Conservation (phyloP, 192 early-diverging fungal genomes). For the Backusella mclennaniae region DNA sequence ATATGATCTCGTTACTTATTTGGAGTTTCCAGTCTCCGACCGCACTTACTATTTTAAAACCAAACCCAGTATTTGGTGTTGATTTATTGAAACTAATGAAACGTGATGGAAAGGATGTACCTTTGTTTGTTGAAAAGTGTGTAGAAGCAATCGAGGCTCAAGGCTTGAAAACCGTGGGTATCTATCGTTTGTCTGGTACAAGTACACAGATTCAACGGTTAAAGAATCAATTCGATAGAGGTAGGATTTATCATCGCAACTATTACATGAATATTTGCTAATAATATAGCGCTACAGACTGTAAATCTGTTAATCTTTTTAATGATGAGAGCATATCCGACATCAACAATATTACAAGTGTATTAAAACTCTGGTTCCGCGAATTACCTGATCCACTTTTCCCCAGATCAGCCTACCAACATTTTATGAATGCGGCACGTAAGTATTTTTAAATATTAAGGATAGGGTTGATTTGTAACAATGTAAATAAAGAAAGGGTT, state of each 20-base stretch:
- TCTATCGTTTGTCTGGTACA: conserved; percentile 90
- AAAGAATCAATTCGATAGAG: conserved; percentile 68
- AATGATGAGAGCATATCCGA: conserved; percentile 61
- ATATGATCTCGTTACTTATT: background rate
- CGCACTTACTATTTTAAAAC: conserved; percentile 61
- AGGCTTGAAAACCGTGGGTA: conserved; percentile 69
- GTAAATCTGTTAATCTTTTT: conserved; percentile 62
- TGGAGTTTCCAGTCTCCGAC: conserved; percentile 41
- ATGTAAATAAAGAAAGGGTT: background rate
- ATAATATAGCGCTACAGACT: conserved; percentile 40
- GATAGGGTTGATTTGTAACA: background rate
- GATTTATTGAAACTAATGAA: conserved; percentile 66
- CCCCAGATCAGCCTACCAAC: conserved; percentile 60
- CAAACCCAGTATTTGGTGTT: conserved; percentile 82
- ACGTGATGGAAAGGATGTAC: conserved; percentile 71
- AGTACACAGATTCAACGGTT: conserved; percentile 74
- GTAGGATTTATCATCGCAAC: conserved; percentile 31
- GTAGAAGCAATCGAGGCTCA: conserved; percentile 80
- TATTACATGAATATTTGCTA: background rate
- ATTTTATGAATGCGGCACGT: conserved; percentile 73
- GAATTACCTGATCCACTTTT: conserved; percentile 92
- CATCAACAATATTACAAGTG: conserved; percentile 81
- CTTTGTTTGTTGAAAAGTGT: conserved; percentile 77
- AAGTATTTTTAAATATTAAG: conserved; percentile 18
- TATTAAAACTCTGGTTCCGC: conserved; percentile 92